Evolutionary conservation across 1,284 basidiomycete species (phyloP).

Genomic region (Apiotrichum veenhuisii): DNA sequence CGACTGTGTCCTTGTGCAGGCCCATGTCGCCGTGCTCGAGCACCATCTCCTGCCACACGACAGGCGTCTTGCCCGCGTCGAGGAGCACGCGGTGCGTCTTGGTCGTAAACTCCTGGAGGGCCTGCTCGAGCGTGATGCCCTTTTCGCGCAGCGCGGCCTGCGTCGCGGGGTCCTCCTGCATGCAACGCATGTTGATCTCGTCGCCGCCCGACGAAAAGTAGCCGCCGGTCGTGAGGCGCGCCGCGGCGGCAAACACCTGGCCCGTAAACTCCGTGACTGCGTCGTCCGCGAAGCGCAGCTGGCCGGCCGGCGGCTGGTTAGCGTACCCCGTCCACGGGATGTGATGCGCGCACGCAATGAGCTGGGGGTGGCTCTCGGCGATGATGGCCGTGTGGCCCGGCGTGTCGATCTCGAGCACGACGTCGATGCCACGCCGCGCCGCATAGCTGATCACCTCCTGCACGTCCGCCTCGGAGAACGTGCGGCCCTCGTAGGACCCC

Average conservation of each 20-base stretch:
- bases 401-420: slow-evolving; percentile 70
- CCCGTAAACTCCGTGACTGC: slow-evolving; percentile 53
- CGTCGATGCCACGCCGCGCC: slow-evolving; percentile 72
- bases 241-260: slow-evolving; percentile 50
- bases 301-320: slow-evolving; percentile 70
- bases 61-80: slow-evolving; percentile 56
- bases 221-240: slow-evolving; percentile 35
- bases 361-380: slow-evolving; percentile 62
- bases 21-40: slow-evolving; percentile 54
- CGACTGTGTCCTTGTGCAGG: slow-evolving; percentile 63
- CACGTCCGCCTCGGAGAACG: slow-evolving; percentile 63
- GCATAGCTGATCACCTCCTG: slow-evolving; percentile 66
- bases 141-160: slow-evolving; percentile 53
- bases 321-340: slow-evolving; percentile 56
- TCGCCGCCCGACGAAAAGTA: slow-evolving; percentile 78
- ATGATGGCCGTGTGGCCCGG: slow-evolving; percentile 65
- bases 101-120: slow-evolving; percentile 61
- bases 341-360: slow-evolving; percentile 65
- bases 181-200: slow-evolving; percentile 70
- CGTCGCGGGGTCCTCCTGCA: slow-evolving; percentile 60
- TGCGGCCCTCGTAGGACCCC: slow-evolving; percentile 65
- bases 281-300: slow-evolving; percentile 63
- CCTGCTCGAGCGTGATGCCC: slow-evolving; percentile 54
- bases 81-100: slow-evolving; percentile 55
- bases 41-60: slow-evolving; percentile 64